Base-by-base conservation (phyloP, 1,284 basidiomycete genomes). In the Ustilago tritici region DNA sequence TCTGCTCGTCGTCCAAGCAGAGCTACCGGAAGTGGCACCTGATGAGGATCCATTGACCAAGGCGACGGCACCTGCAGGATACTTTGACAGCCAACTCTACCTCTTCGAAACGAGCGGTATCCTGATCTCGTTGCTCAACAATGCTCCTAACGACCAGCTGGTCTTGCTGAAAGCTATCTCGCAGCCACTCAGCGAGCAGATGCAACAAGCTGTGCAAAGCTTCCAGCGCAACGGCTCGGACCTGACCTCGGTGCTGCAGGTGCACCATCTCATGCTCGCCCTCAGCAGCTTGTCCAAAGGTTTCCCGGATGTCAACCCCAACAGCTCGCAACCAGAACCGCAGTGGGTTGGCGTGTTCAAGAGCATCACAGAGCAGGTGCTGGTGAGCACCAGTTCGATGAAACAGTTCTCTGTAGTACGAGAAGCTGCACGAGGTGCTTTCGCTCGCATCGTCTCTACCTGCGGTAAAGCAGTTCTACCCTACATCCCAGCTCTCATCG, bases 221-320 rank as follows among this genome's bases (percentile, higher is more conserved):
- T 88, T 89, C 17, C 58, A 60, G 52, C 63, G 65, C 28, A 72
- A 83, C 40, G 32, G 65, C 14, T 82, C 81, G 40, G 92, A 94
- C 79, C 87, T 93, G 8, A 86, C 92, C 54, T 90, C 92, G 6
- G 91, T 98, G 76, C 89, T 98, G 54, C 92, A 92, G 85, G 91
- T 95, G n/a, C 97, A 99, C 84, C 96, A 99, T 87, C 90, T 93
- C 77, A 93, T 99, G 84, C 93, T 98, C 90, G 96, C 95, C 1
- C 89, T 98, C 14, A 95, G 95, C 17, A 94, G 94, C 82, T 91
- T 99, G 61, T 93, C 95, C 55, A 98, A 98, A 87, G 98, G 98
- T 9, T 99, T 99, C 88, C 97, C 97, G 0, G 87, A 88, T 46
- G 62, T 86, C 70, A 78, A 79, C 56, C 69, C 77, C 23, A 71